Base-by-base conservation (phyloP, 805 yeast species). In the Huiozyma naganishii region DNA sequence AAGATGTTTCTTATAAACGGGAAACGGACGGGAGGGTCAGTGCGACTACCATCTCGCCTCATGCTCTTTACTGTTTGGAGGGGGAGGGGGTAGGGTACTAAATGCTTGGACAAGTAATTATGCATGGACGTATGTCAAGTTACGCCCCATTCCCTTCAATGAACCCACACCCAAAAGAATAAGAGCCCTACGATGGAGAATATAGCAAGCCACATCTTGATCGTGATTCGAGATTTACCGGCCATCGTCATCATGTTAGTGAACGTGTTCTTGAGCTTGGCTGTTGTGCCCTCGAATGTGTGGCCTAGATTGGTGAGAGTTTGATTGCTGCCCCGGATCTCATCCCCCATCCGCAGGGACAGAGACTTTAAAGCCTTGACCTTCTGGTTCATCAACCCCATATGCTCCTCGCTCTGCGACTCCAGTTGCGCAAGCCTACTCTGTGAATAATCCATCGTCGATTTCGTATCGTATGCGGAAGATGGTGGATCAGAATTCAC, bases 161-260 rank as follows among this genome's bases (percentile, higher is more conserved):
- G 46, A 27, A 68, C 55, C 75, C 76, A 70, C 5, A 74, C 75
- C 62, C 69, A 62, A 50, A 74, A 68, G 59, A 76, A 76, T 51
- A 77, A 63, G 33, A 79, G 48, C 38, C 70, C 66, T 2, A 79
- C 64, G 41, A 78, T 57, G 28, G 63, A 66, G 48, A 74, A 71
- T 40, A 76, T 69, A 1, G 61, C 43, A 2, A 77, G 62, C 89
- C 89, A 80, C 6, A 73, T 68, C 46, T 75, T 72, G 69, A 82
- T 68, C 45, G 82, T 68, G n/a, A 80, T 72, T 8, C 84, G 81
- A 8, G 81, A 71, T 49, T 67, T 70, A 49, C 75, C 73, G 4
- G 84, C 85, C 77, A 82, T 77, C 3, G 68, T 62, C 62, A 76
- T 62, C 84, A 81, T 76, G 36, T 73, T 68, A 40, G 65, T 66